Base-by-base conservation (phyloP, 2,329 filamentous ascomycete species). In the Penicillium digitatum region DNA sequence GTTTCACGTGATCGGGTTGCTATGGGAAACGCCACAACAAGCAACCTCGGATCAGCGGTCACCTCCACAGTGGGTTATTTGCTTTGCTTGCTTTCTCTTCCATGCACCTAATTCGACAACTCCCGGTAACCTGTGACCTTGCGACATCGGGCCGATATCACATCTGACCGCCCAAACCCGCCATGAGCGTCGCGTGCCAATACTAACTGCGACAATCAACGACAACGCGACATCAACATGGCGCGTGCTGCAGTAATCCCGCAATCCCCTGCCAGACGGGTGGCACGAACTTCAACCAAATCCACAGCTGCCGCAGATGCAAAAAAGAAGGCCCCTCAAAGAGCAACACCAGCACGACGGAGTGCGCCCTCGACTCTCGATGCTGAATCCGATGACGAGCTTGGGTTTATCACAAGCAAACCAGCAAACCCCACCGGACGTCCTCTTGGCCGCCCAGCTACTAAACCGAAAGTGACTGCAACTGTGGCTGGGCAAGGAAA, bases 171-270 rank as follows among this genome's bases (percentile, higher is more conserved):
- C 32, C 40, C 43, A 46, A 52, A 55, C 43, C 43, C 56, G 57
- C 49, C 54, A 64, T 65, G 62, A 64, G 55, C 46, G 32, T 34
- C 48, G 42, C 53, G 10, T 52, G 24, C 27, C 32, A 52, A 31
- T 14, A 35, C 40, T 38, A 29, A 52, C 27, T 34, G 46, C 45
- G 54, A 56, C 49, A 18, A 53, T 34, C 20, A 14, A 54, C 48
- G 14, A 43, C 26, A 11, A 49, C 56, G 27, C 55, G 37, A 38
- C 18, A 50, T 38, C 47, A 49, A 48, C 24, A 65, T 65, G 63
- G 63, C 63, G 45, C 63, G 63, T 38, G 62, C 63, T 37, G 63
- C 63, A 39, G 59, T 65, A 34, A 57, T 65, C 20, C 63, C 63
- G 4, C 56, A 55, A 11, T 62, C 62, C 38, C 63, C 63, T 37